Evolutionary conservation across 495 filamentous ascomycete species (phyloP), one percentile per base, ranked within the genome.

Genomic region (Aspergillus biplanus): DNA sequence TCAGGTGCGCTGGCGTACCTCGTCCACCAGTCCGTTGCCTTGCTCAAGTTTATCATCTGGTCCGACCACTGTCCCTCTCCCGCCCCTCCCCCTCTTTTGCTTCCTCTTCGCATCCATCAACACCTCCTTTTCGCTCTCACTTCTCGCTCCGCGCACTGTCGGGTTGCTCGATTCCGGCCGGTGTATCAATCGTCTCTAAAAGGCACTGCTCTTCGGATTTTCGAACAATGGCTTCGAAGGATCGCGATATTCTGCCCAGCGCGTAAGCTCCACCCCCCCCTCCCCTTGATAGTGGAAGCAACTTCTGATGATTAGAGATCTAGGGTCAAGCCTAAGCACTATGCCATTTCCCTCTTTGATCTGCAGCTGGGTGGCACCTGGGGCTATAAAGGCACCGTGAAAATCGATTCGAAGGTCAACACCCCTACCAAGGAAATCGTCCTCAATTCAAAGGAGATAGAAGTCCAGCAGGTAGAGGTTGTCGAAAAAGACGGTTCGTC

Each of bases 241-340:
- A 85, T 64, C 78, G 83, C 70, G 83, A 86, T 32, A 79, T 76
- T 31, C 75, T 86, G 8, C 83, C 84, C 52, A 76, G 80, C 63
- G 74, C 76, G 82, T 85, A 71, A 77, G 75, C 75, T 48, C 60
- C 67, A 16, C 18, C 33, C 21, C 21, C 1, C 21, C 21, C 21
- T 27, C 21, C 21, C 21, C 21, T 27, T 27, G 21, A 27, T 27
- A 27, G 21, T n/a, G 35, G 27, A 4, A 27, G 27, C 21, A 11
- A 6, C 15, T 21, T 53, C 13, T 42, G 27, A 46, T 32, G 37
- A 21, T 32, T 13, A 9, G 21, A n/a, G 16, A 9, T 57, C 59
- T 44, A 89, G 86, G 68, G 86, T 92, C 71, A 95, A 93, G 74
- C 92, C 95, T 0, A 80, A 83, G 61, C 90, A 97, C 73, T 99